phyloP scores from a whole-genome alignment of 495 filamentous ascomycete species.

The Aspergillus avenaceus region DNA sequence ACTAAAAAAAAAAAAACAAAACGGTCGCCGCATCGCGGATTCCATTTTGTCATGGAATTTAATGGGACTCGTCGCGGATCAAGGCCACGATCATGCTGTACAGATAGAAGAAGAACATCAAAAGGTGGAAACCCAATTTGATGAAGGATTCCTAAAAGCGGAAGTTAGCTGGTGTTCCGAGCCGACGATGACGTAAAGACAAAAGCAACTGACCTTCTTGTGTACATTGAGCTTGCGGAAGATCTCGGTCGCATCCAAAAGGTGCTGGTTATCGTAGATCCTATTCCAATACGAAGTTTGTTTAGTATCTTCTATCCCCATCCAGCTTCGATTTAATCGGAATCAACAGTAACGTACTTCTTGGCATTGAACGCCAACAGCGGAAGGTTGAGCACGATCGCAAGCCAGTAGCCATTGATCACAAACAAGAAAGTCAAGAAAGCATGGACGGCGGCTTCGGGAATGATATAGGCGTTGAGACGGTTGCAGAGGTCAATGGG shows the following conservation, averaged over 20 bases:
- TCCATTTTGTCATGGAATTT: constrained; percentile 43
- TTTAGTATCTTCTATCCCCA: constrained; percentile 5
- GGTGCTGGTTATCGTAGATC: constrained; percentile 93
- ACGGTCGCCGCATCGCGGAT: constrained; percentile 39
- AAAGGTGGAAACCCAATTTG: constrained; percentile 96
- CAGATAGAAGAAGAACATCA: constrained; percentile 99
- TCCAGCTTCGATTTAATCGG: constrained; percentile 16
- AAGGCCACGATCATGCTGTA: constrained; percentile 99
- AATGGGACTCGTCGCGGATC: constrained; percentile 92
- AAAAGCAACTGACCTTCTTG: constrained; percentile 72
- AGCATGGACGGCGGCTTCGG: constrained; percentile 95
- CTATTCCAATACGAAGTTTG: constrained; percentile 39
- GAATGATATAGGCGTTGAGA: constrained; percentile 98
- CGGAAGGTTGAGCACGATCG: constrained; percentile 86
- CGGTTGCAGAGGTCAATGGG: constrained; percentile 99
- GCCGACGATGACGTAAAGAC: constrained; percentile 7
- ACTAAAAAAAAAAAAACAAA: constrained; percentile 8
- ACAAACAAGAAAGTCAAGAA: constrained; percentile 93
- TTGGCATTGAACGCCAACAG: constrained; percentile 92
- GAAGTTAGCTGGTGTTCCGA: constrained; percentile 6
- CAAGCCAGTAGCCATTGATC: constrained; percentile 98
- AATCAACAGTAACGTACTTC: constrained; percentile 61
- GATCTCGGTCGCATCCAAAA: constrained; percentile 97
- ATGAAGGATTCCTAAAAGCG: constrained; percentile 85
- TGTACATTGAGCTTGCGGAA: constrained; percentile 98